Base-by-base conservation (phyloP, 2,329 filamentous ascomycete species). In the Xylariaceae sp. region DNA sequence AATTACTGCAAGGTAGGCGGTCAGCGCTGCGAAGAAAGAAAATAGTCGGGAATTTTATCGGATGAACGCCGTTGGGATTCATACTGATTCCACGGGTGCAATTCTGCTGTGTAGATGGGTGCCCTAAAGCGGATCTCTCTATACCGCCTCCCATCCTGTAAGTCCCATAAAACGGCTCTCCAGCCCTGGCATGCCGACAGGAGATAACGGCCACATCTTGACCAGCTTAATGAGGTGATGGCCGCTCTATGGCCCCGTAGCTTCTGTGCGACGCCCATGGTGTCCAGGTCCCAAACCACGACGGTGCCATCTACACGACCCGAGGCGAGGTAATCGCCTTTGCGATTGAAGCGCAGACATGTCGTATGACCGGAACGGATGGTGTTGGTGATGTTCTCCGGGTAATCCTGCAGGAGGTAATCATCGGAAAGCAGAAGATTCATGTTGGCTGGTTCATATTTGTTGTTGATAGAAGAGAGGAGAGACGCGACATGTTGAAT, bases 201-300 rank as follows among this genome's bases (percentile, higher is more conserved):
- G 49, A 99, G 78, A 71, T 96, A 97, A 61, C 89, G 83, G 22
- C 94, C 92, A 72, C 91, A 89, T 64, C 87, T 81, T 49, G 92
- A 96, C 94, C 94, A 99, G 75, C 92, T 95, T 56, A 99, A 73
- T 48, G 89, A 96, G 63, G 95, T 92, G 53, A 99, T 92, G 68
- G 94, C 92, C 67, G 89, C 86, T 47, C 89, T 95, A 73, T 99
- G 94, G 12, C 92, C 94, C 61, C 90, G 85, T 59, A 99, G 77
- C 74, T 97, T 99, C 67, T 91, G 87, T 54, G 94, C 94, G 4
- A 97, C 89, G 36, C 94, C 92, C 79, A 95, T 95, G 9, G 95
- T 99, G 73, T 99, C 95, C 47, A 97, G 84, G 68, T 99, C 94
- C 80, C 95, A 99, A 44, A 99, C 88, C 51, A 95, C 89, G 39